Evolutionary conservation across 495 filamentous ascomycete genomes (phyloP).

Genomic region (Choiromyces venosus): DNA sequence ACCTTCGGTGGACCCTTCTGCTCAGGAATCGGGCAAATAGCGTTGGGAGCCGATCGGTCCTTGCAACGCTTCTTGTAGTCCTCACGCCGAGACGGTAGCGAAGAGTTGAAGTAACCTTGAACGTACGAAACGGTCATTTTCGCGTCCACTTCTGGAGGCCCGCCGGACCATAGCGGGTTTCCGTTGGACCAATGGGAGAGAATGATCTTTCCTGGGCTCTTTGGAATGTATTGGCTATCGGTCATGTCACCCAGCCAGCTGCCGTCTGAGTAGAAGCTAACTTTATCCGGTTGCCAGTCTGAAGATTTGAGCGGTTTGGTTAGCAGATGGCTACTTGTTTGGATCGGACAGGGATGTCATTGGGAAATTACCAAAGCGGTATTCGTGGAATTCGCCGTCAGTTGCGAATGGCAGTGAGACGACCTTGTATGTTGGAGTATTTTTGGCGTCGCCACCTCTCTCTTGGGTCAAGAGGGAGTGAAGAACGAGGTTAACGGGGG

Average conservation of each 20-base stretch:
- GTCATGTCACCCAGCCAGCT: constrained; percentile 52
- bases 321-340: not conserved
- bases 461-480: constrained; percentile 56
- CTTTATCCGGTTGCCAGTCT: constrained; percentile 58
- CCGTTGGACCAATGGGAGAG: constrained; percentile 77
- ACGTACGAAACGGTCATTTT: constrained; percentile 58
- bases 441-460: constrained; percentile 54
- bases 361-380: constrained; percentile 53
- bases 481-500: constrained; percentile 65
- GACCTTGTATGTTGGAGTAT: constrained; percentile 52
- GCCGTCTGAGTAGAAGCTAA: constrained; percentile 63
- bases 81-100: constrained; percentile 44
- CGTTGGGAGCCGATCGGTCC: constrained; percentile 43
- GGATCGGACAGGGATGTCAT: not conserved
- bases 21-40: constrained; percentile 59
- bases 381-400: constrained; percentile 59
- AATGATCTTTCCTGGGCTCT: constrained; percentile 56
- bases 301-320: constrained; percentile 6
- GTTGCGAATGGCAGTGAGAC: constrained; percentile 59
- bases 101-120: constrained; percentile 74
- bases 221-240: constrained; percentile 51
- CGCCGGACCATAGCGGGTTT: constrained; percentile 60
- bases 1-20: constrained; percentile 45
- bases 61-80: constrained; percentile 51
- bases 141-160: constrained; percentile 59